Evolutionary conservation across 1,139 yeast species (phyloP).

Genomic region (Candida frijolesensis): DNA sequence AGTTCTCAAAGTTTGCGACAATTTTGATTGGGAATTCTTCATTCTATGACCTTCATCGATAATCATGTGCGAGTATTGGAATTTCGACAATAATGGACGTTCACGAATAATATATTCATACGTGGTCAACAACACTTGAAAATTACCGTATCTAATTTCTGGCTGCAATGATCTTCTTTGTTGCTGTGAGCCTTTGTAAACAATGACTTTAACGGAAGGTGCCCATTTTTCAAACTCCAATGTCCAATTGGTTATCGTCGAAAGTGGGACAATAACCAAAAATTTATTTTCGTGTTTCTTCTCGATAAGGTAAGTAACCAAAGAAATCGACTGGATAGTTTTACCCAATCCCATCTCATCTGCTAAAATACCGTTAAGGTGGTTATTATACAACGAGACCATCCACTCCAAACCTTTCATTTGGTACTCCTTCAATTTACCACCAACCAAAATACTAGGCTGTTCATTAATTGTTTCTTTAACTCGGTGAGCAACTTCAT

Average conservation of each 20-base stretch:
- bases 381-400: slow-evolving; percentile 92
- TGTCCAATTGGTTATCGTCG: slow-evolving; percentile 85
- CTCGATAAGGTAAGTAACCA: slow-evolving; percentile 85
- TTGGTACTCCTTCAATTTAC: slow-evolving; percentile 90
- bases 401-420: slow-evolving; percentile 95
- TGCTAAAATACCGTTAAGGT: slow-evolving; percentile 91
- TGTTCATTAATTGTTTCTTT: slow-evolving; percentile 67
- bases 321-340: slow-evolving; percentile 92
- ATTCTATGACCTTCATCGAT: slow-evolving; percentile 90
- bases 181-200: slow-evolving; percentile 75
- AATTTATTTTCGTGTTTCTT: slow-evolving; percentile 72
- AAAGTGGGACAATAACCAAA: slow-evolving; percentile 79
- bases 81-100: slow-evolving; percentile 63
- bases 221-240: slow-evolving; percentile 89
- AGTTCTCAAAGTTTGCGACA: slow-evolving; percentile 71
- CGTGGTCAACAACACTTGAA: slow-evolving; percentile 76
- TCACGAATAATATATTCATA: slow-evolving; percentile 80
- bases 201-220: slow-evolving; percentile 65
- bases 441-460: slow-evolving; percentile 77
- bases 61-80: slow-evolving; percentile 83
- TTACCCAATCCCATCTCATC: slow-evolving; percentile 99
- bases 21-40: slow-evolving; percentile 79
- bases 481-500: slow-evolving; percentile 76
- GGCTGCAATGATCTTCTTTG: slow-evolving; percentile 68
- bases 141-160: slow-evolving; percentile 64